These are phyloP conservation scores for Ophiocordyceps camponoti-saundersi DNA, from an alignment of 2,329 filamentous ascomycete species.

Conservation along the genomic window DNA sequence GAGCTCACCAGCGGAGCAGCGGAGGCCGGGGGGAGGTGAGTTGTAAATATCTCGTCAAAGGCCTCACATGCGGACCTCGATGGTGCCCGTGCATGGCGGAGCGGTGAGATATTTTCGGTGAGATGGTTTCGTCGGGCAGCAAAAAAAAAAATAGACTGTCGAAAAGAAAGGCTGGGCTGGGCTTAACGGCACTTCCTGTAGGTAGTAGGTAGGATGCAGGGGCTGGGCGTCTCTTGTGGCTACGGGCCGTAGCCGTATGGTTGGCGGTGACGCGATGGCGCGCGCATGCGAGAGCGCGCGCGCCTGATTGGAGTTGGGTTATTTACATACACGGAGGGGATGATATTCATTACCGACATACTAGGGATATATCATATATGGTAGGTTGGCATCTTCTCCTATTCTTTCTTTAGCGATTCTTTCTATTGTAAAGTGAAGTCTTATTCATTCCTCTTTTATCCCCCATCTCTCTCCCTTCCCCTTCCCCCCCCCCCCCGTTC, in stretches of 20 bases:
- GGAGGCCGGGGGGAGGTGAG: background rate
- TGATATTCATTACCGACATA: no score
- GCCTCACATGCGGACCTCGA: background rate
- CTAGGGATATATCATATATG: no score
- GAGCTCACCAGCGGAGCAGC: constrained; percentile 4
- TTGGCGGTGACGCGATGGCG: background rate
- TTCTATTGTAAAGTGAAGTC: no score
- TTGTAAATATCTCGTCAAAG: background rate
- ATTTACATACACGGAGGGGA: background rate
- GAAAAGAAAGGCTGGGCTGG: background rate
- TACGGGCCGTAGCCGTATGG: background rate
- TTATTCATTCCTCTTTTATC: no score
- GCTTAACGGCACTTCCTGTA: no score
- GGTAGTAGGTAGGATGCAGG: background rate
- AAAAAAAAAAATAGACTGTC: background rate
- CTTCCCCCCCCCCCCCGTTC: no score
- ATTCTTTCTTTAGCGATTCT: no score
- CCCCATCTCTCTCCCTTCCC: no score
- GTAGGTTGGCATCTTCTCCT: no score
- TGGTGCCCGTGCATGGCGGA: background rate
- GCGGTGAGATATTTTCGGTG: background rate
- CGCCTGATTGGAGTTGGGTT: background rate
- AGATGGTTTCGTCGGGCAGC: background rate
- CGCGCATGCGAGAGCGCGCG: background rate
- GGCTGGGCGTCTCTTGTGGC: background rate